Conservation (phyloP, 2,329 filamentous ascomycete genomes). For the Didymella arachidicola region DNA sequence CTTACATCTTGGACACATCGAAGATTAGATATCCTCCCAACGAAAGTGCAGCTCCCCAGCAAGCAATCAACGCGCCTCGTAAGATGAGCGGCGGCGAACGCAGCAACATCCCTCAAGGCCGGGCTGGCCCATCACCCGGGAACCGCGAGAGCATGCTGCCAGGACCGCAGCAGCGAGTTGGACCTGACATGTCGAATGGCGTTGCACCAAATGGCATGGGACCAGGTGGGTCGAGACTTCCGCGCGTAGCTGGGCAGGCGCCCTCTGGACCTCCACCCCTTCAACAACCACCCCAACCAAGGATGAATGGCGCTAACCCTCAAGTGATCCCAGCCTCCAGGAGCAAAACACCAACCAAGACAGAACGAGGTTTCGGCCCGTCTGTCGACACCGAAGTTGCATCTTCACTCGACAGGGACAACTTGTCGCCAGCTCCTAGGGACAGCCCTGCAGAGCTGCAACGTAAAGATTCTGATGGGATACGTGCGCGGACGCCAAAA, state of each 20-base stretch:
- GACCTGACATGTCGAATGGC: constrained; percentile 46
- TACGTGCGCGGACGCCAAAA: constrained; percentile 42
- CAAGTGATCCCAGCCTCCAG: constrained; percentile 33
- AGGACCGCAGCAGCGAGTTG: constrained; percentile 43
- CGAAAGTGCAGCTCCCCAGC: constrained; percentile 59
- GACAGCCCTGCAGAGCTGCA: constrained; percentile 42
- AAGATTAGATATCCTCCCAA: constrained; percentile 94
- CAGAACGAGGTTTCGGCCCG: constrained; percentile 56
- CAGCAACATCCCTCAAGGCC: constrained; percentile 51
- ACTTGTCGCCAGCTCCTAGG: constrained; percentile 57
- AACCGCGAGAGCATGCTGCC: constrained; percentile 56
- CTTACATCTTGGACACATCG: constrained; percentile 90
- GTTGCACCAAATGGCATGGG: constrained; percentile 33
- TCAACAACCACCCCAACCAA: constrained; percentile 67
- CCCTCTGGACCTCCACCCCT: constrained; percentile 70
- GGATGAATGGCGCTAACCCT: constrained; percentile 52
- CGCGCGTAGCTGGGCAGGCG: constrained; percentile 66
- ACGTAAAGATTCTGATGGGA: constrained; percentile 44
- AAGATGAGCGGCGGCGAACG: constrained; percentile 59
- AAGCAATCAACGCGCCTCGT: constrained; percentile 47
- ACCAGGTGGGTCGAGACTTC: constrained; percentile 63
- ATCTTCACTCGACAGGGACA: constrained; percentile 57
- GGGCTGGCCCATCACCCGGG: constrained; percentile 37
- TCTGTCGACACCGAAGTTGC: constrained; percentile 51
- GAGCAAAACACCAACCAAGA: constrained; percentile 62